Evolutionary conservation across 2,329 filamentous ascomycete genomes (phyloP), one percentile per base, ranked within the genome.

Genomic region (Emergomyces orientalis): DNA sequence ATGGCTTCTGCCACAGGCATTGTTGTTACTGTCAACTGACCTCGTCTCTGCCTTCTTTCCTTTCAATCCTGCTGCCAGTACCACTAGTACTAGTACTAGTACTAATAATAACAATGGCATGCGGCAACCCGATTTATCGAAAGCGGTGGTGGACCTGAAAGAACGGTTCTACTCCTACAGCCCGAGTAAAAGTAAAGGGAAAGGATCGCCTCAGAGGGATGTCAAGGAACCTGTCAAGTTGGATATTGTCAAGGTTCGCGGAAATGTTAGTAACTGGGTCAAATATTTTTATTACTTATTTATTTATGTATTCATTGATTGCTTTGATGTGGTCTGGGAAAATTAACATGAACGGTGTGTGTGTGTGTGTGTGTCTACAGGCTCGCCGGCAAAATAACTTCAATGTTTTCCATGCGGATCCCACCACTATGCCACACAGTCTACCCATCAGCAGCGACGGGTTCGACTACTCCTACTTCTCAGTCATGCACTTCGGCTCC

Each of bases 381-480:
- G 65, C 71, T 39, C 76, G 74, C 32, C 79, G 82, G 52, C 75
- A 79, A 63, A 82, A 84, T 68, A 68, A 71, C 2, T 84, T 81
- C 70, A 72, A 75, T 8, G 78, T 83, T 13, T 68, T 77, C 45
- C 66, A 73, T 62, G 74, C 77, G 8, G 70, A 72, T 25, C 70
- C 70, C 1, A 78, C 80, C 1, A 73, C 71, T 17, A 69, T 77
- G 62, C 65, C 75, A 17, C 77, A 82, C 64, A 82, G 80, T 63
- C 75, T 80, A 41, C 78, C 80, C 0, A 75, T 85, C 45, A 73
- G 82, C 63, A 79, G 83, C 64, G 81, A 84, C 74, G 82, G 82
- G 11, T 72, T 71, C 14, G 82, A 85, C 65, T 78, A 77, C 62
- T 81, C 81, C 30, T 85, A 85, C 70, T 82, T 85, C 71, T 76